Percentiles rank a stretch among this genome's conserved stretches.
Conservation (phyloP, 1,139 yeast species). For the Diutina neorugosa region DNA sequence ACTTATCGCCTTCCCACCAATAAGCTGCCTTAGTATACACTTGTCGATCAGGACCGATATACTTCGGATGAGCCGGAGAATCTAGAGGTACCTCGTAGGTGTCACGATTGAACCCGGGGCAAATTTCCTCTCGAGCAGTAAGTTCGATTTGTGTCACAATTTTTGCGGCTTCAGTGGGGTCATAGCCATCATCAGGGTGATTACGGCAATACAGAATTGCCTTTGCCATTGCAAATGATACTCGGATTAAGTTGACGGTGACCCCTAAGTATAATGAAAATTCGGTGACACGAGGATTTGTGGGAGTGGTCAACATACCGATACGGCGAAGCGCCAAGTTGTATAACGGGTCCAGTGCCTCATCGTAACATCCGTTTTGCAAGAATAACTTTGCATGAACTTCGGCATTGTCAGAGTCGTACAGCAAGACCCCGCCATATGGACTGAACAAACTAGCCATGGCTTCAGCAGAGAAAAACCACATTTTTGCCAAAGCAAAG, state of each 20-base stretch:
- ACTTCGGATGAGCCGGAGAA: neutral
- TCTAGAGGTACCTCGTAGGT: neutral
- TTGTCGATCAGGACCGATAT: neutral
- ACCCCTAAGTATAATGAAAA: neutral
- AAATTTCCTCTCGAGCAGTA: neutral
- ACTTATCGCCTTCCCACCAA: neutral
- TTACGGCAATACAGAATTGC: neutral
- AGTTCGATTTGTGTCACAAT: neutral
- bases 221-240: neutral
- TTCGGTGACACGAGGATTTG: neutral
- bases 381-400: neutral
- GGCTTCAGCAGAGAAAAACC: slow-evolving; percentile 33
- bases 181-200: neutral
- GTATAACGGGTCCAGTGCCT: neutral
- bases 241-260: neutral
- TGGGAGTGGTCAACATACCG: neutral
- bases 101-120: neutral
- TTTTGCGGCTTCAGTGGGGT: neutral
- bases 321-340: neutral
- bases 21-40: neutral
- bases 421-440: neutral
- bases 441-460: slow-evolving; percentile 18
- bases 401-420: neutral
- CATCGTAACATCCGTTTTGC: neutral
- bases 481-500: slow-evolving; percentile 30